Evolutionary conservation across 2,329 filamentous ascomycete genomes (phyloP).

Genomic region (Geosmithia morbida): DNA sequence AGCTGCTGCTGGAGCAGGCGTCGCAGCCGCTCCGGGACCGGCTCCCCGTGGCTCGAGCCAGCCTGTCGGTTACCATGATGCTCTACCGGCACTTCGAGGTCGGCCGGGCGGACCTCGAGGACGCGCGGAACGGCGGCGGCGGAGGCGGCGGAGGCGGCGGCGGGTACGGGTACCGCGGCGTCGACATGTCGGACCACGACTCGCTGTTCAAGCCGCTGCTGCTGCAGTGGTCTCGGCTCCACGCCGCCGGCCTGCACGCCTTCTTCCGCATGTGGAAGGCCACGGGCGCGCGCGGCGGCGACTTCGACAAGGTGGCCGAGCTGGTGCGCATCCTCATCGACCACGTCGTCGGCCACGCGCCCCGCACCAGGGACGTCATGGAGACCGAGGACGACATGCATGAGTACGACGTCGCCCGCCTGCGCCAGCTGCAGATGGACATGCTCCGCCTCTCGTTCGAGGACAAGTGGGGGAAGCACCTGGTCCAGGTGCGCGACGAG

Average conservation of each 20-base stretch:
- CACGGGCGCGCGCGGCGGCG: constrained; percentile 68
- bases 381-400: constrained; percentile 83
- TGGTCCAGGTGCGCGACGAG: constrained; percentile 82
- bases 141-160: constrained; percentile 59
- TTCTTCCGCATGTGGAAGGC: constrained; percentile 91
- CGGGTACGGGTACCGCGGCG: constrained; percentile 43
- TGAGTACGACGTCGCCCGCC: constrained; percentile 63
- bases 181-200: constrained; percentile 71
- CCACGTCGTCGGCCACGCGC: constrained; percentile 71
- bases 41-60: constrained; percentile 78
- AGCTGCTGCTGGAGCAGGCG: constrained; percentile 79
- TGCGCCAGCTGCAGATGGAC: constrained; percentile 87
- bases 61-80: constrained; percentile 72
- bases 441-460: constrained; percentile 83
- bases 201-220: constrained; percentile 75
- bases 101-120: constrained; percentile 67
- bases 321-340: constrained; percentile 81
- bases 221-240: constrained; percentile 83
- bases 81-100: constrained; percentile 95
- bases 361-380: constrained; percentile 67
- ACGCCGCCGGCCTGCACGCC: constrained; percentile 70
- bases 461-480: constrained; percentile 83
- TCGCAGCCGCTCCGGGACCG: constrained; percentile 55
- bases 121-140: constrained; percentile 34
- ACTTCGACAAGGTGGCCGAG: constrained; percentile 89